Base-by-base conservation (phyloP, 2,329 filamentous ascomycete genomes). In the Ophiobolus disseminans region DNA sequence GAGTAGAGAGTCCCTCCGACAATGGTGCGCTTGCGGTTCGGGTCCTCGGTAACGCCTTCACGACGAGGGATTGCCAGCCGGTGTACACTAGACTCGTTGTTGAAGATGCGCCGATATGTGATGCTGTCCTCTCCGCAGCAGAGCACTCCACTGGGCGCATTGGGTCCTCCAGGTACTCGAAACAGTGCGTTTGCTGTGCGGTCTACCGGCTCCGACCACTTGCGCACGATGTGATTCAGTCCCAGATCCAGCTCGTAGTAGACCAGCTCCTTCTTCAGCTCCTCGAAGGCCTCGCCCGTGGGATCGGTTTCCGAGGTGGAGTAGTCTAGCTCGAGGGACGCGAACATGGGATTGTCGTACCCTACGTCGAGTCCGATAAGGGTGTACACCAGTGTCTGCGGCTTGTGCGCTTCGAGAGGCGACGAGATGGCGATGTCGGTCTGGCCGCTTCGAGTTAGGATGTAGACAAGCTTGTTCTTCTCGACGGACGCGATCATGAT, bases 401-500 rank as follows among this genome's bases (percentile, higher is more conserved):
- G 86, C 73, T 94, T 96, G 75, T 99, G 93, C 2, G 94, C 95
- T 75, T 99, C 95, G 14, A 99, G 82, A 0, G 94, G 94, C 11
- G 94, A 99, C 4, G 94, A 99, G 40, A 99, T 99, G 31, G 92
- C 95, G 64, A 99, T 85, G 73, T 96, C 90, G 14, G 92, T 92
- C 75, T 97, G 91, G 3, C 91, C 85, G 76, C 96, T 96, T 58
- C 95, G 88, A 75, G 97, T 97, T 61, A 99, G 82, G 66, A 99
- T 93, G 76, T 99, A 99, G 61, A 99, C 94, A 47, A 99, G 88
- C 79, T 99, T 99, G 79, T 97, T 99, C 83, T 99, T 99, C 78
- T 99, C 95, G 45, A 93, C 83, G 4, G 92, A 93, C 8, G 94
- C 91, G 53, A 97, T 90, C 70, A 99, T 82, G 69, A 93, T 96